A percentile compares a stretch with the other conserved stretches of the same genome.
phyloP scores from a whole-genome alignment of 1,139 yeast species.

The Lodderomyces theae region DNA sequence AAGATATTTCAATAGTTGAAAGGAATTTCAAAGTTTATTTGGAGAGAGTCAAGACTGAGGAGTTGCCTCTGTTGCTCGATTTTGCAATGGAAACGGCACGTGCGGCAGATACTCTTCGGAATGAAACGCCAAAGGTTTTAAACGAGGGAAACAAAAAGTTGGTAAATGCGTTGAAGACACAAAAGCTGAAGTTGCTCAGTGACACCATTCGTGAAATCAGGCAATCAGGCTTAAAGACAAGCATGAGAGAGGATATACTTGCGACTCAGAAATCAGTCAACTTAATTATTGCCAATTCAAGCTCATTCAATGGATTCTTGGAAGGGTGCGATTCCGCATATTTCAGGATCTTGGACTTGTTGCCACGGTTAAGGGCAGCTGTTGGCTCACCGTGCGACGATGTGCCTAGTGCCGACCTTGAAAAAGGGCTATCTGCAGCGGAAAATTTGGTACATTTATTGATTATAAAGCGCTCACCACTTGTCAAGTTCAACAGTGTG shows the following conservation, averaged over 20 bases:
- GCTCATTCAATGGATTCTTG: slow-evolving; percentile 38
- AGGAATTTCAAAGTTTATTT: slow-evolving; percentile 54
- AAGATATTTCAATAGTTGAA: slow-evolving; percentile 48
- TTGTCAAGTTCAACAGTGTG: slow-evolving; percentile 30
- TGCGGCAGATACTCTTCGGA: slow-evolving; percentile 61
- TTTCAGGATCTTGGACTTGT: slow-evolving; percentile 69
- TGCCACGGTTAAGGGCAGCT: slow-evolving; percentile 75
- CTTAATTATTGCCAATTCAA: slow-evolving; percentile 54
- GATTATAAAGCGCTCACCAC: slow-evolving; percentile 48
- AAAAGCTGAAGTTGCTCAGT: slow-evolving; percentile 75
- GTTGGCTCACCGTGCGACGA: slow-evolving; percentile 65
- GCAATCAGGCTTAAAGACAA: slow-evolving; percentile 70
- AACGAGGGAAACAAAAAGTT: slow-evolving; percentile 74
- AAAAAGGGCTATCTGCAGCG: slow-evolving; percentile 73
- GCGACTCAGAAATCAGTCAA: slow-evolving; percentile 62
- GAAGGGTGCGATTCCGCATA: slow-evolving; percentile 58
- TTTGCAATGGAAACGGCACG: slow-evolving; percentile 53
- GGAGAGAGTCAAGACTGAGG: slow-evolving; percentile 30
- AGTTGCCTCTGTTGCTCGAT: slow-evolving; percentile 42
- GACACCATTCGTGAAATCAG: slow-evolving; percentile 72
- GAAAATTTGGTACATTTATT: slow-evolving; percentile 66
- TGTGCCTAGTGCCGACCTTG: slow-evolving; percentile 71
- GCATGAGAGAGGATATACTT: slow-evolving; percentile 62
- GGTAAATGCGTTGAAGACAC: slow-evolving; percentile 71
- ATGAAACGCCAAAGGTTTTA: slow-evolving; percentile 72